These are phyloP conservation scores for Penicillium taxi DNA, from an alignment of 495 filamentous ascomycete genomes.

Conservation along the genomic window DNA sequence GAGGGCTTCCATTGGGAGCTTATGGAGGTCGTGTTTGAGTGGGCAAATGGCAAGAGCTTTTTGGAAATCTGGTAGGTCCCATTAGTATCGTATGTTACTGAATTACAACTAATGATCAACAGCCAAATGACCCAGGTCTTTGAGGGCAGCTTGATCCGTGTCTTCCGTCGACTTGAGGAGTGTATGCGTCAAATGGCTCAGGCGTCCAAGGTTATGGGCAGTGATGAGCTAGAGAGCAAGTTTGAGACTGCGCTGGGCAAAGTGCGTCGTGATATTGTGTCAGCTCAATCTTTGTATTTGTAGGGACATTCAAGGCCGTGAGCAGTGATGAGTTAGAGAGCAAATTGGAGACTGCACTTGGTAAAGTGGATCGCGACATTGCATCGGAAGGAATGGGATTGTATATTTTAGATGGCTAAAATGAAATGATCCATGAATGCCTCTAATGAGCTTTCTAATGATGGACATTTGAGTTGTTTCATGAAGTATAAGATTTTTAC, in stretches of 20 bases:
- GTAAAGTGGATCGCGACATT: constrained; percentile 82
- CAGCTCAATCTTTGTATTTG: constrained; percentile 85
- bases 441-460: too few relatives aligned
- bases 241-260: constrained; percentile 78
- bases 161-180: constrained; percentile 93
- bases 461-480: background rate
- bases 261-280: constrained; percentile 85
- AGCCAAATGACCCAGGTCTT: constrained; percentile 99
- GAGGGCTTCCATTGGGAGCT: constrained; percentile 80
- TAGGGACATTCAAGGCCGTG: constrained; percentile 92
- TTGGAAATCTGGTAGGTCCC: constrained; percentile 81
- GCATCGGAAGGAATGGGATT: too few relatives aligned
- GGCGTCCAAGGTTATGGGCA: constrained; percentile 95
- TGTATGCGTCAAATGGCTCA: constrained; percentile 96
- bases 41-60: constrained; percentile 88
- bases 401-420: too few relatives aligned
- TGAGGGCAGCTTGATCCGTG: constrained; percentile 88
- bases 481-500: too few relatives aligned
- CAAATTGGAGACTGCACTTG: constrained; percentile 77
- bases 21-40: constrained; percentile 93
- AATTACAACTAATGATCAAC: constrained; percentile 2
- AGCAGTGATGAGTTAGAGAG: constrained; percentile 84
- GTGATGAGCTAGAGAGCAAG: constrained; percentile 79
- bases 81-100: background rate
- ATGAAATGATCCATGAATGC: too few relatives aligned